Evolutionary conservation across 129 eudicot genomes (phyloP).

Genomic region (Silybum marianum): DNA sequence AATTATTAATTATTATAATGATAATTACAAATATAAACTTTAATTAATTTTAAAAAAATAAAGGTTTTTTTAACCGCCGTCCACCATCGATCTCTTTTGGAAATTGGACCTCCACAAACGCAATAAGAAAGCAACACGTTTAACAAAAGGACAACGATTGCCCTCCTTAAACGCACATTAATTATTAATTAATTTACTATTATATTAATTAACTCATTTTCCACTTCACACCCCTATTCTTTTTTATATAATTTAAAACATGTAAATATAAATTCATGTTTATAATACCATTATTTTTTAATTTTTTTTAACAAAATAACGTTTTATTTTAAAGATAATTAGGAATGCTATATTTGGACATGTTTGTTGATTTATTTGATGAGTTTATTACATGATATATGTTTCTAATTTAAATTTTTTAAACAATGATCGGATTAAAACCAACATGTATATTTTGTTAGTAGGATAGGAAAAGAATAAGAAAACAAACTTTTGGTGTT

Average conservation of each 20-base stretch:
- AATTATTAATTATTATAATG: too few relatives aligned
- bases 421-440: too few relatives aligned
- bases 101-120: not conserved
- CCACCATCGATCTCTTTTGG: conserved; percentile 6
- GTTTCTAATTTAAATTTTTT: too few relatives aligned
- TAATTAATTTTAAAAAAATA: too few relatives aligned
- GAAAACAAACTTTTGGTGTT: too few relatives aligned
- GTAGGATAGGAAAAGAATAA: too few relatives aligned
- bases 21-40: too few relatives aligned
- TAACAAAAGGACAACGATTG: not conserved
- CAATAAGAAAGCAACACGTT: not conserved
- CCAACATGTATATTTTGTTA: too few relatives aligned
- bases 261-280: not conserved
- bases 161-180: not conserved
- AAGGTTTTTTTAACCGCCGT: not conserved
- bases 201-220: not conserved
- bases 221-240: not conserved
- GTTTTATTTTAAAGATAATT: not conserved
- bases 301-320: not conserved
- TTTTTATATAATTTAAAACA: not conserved
- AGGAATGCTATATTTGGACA: not conserved
- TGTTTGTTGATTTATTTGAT: too few relatives aligned
- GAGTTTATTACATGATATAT: not conserved
- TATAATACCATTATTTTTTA: not conserved
- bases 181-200: not conserved